phyloP scores from a whole-genome alignment of 2,329 filamentous ascomycete genomes.

The Colletotrichum euphorbiae region DNA sequence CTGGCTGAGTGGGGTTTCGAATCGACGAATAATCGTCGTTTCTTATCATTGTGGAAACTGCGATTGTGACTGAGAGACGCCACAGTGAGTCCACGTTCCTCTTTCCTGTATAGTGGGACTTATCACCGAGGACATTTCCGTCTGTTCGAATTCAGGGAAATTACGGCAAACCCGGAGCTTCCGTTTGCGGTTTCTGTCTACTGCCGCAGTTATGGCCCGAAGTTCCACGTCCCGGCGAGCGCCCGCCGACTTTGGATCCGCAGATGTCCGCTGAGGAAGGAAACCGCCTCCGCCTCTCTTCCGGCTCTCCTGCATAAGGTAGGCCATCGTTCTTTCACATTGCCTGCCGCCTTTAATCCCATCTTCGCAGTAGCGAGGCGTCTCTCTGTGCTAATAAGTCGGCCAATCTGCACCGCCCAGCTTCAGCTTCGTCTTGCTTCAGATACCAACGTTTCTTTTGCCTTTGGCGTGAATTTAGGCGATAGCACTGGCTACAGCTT shows the following conservation, averaged over 20 bases:
- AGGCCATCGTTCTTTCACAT: too few species aligned
- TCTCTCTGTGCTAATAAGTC: too few species aligned
- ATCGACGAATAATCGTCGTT: slow-evolving; percentile 35
- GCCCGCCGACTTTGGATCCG: not conserved
- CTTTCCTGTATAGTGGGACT: too few species aligned
- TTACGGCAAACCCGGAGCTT: slow-evolving; percentile 28
- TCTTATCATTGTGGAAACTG: not conserved
- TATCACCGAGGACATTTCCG: not conserved
- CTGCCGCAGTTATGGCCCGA: slow-evolving; percentile 17
- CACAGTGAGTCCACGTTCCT: too few species aligned
- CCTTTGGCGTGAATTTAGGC: too few species aligned
- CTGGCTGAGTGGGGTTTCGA: slow-evolving; percentile 12
- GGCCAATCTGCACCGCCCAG: too few species aligned
- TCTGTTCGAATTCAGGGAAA: not conserved
- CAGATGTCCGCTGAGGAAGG: slow-evolving; percentile 1
- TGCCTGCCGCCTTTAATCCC: too few species aligned
- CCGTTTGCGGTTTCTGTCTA: slow-evolving; percentile 21
- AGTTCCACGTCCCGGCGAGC: slow-evolving; percentile 17
- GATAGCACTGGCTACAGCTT: too few species aligned
- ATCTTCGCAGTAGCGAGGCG: too few species aligned
- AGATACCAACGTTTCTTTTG: too few species aligned
- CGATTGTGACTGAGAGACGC: not conserved
- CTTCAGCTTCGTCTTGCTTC: too few species aligned
- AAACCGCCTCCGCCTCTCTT: not conserved
- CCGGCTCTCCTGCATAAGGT: not conserved